These are phyloP conservation scores for Endothia cerciana DNA, from an alignment of 2,329 filamentous ascomycete genomes.

Conservation along the genomic window DNA sequence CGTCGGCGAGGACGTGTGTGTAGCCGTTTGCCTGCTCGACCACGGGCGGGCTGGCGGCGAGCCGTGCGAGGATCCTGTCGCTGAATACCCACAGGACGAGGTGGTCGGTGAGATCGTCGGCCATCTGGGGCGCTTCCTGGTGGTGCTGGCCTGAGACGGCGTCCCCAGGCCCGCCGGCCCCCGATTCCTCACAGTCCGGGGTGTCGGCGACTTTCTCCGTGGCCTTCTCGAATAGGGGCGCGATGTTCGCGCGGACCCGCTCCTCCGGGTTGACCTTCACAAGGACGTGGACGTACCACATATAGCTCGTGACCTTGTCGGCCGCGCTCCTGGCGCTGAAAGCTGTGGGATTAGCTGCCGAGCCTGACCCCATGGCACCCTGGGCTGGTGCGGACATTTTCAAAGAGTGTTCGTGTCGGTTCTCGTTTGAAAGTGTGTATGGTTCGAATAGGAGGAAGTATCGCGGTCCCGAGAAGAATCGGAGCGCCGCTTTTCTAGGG, in stretches of 20 bases:
- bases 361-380: not conserved
- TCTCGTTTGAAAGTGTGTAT: not conserved
- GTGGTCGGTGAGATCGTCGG: slow-evolving; percentile 22
- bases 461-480: not conserved
- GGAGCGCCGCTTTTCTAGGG: not conserved
- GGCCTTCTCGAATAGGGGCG: not conserved
- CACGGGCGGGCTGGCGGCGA: slow-evolving; percentile 19
- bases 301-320: slow-evolving; percentile 19
- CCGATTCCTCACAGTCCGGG: no score
- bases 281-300: slow-evolving; percentile 28
- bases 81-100: slow-evolving; percentile 17
- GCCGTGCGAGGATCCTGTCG: slow-evolving; percentile 7
- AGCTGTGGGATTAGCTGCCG: not conserved
- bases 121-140: slow-evolving; percentile 15
- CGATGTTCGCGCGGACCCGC: slow-evolving; percentile 19
- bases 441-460: not conserved
- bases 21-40: slow-evolving; percentile 17
- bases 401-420: not conserved
- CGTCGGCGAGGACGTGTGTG: slow-evolving; percentile 6
- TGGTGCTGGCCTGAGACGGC: not conserved
- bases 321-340: not conserved
- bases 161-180: not conserved
- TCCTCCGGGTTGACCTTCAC: slow-evolving; percentile 23
- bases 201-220: not conserved
- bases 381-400: not conserved